Conservation (phyloP, 306 rosid genomes). For the apple (Malus domestica) region DNA sequence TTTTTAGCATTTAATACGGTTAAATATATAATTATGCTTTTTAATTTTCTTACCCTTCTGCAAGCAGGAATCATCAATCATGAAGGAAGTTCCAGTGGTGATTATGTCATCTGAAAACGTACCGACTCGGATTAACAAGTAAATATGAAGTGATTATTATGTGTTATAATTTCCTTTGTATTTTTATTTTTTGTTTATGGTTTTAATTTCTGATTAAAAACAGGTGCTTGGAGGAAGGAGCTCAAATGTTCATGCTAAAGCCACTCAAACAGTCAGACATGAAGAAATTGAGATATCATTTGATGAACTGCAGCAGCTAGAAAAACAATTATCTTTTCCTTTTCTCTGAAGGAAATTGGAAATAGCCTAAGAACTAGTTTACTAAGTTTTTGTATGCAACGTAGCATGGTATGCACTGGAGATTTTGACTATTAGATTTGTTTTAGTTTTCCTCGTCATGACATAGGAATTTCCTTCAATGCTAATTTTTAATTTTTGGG, state of each 20-base stretch:
- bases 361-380: background rate
- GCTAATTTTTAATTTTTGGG: background rate
- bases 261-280: constrained; percentile 84
- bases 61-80: constrained; percentile 63
- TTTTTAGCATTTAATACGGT: background rate
- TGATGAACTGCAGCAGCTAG: constrained; percentile 55
- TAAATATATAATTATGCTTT: background rate
- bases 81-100: constrained; percentile 93
- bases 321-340: background rate
- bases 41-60: background rate
- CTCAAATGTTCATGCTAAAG: constrained; percentile 86
- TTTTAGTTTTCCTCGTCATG: background rate
- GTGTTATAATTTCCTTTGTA: background rate
- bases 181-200: background rate
- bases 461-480: background rate
- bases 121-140: constrained; percentile 76
- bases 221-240: constrained; percentile 95
- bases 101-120: constrained; percentile 87
- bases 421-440: too few species aligned
- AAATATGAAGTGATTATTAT: background rate
- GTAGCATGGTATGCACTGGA: too few species aligned
- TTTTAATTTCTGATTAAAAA: background rate
- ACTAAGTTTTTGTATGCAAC: too few species aligned
- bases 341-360: background rate
- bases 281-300: constrained; percentile 54